These are phyloP conservation scores for Claviceps pusilla DNA, from an alignment of 2,329 filamentous ascomycete genomes.

Conservation along the genomic window DNA sequence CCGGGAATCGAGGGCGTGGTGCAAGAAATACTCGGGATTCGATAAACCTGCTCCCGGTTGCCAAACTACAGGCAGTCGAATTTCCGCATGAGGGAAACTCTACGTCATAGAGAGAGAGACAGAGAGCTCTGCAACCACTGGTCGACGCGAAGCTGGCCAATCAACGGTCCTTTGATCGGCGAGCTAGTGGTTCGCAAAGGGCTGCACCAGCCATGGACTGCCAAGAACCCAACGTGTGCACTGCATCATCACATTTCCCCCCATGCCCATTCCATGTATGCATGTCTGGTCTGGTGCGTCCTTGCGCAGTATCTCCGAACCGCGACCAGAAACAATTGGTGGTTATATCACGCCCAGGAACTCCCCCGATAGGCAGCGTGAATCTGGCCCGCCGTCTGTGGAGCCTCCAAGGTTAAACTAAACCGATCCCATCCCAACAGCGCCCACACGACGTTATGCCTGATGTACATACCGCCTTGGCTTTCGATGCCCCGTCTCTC, in stretches of 20 bases:
- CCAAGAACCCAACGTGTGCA: neutral
- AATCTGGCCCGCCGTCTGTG: too few relatives aligned
- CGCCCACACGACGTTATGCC: too few relatives aligned
- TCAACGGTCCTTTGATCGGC: neutral
- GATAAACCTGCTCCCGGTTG: neutral
- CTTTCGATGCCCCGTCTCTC: too few relatives aligned
- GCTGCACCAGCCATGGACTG: neutral
- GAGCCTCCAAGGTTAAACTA: too few relatives aligned
- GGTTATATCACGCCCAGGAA: too few relatives aligned
- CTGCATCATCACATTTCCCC: neutral
- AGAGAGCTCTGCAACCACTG: neutral
- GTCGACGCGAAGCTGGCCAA: neutral
- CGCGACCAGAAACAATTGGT: too few relatives aligned
- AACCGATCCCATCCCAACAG: too few relatives aligned
- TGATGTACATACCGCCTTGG: too few relatives aligned
- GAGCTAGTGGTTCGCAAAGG: neutral
- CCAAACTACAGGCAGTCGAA: neutral
- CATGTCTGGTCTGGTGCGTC: too few relatives aligned
- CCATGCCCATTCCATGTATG: too few relatives aligned
- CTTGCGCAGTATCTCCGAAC: too few relatives aligned
- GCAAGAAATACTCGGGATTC: neutral
- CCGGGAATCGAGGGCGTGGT: neutral
- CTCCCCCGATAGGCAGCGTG: too few relatives aligned
- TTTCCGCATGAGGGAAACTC: slow-evolving; percentile 1
- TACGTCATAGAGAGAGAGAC: slow-evolving; percentile 5